Evolutionary conservation across 208 protist species (phyloP).

Genomic region (Porcisia hertigi): DNA sequence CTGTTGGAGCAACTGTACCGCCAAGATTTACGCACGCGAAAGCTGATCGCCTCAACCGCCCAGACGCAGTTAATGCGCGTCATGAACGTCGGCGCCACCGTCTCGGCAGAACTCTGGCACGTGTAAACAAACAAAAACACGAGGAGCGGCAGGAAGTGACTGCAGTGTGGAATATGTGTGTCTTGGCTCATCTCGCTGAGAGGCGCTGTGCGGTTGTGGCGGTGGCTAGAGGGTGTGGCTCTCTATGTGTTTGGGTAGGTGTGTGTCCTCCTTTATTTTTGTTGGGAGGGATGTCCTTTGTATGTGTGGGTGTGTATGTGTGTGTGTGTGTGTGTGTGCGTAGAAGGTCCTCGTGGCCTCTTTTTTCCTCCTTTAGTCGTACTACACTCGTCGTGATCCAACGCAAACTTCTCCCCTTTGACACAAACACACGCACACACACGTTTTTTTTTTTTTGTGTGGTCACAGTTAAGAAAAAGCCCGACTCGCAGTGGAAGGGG

Average conservation of each 20-base stretch:
- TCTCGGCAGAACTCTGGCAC: conserved; percentile 47
- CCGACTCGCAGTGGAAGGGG: no score
- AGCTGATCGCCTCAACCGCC: conserved; percentile 55
- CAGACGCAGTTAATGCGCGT: conserved; percentile 79
- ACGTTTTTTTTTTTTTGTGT: no score
- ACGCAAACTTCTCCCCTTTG: no score
- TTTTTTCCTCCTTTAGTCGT: background rate
- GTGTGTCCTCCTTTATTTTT: background rate
- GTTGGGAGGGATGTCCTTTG: no score
- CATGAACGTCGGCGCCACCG: conserved; percentile 57
- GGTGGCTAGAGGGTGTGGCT: background rate
- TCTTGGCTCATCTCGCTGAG: background rate
- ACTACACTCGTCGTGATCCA: background rate
- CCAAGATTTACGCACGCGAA: conserved; percentile 63
- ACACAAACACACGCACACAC: no score
- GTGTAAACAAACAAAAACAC: conserved; percentile 22
- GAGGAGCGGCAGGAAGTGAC: background rate
- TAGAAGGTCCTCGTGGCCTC: no score
- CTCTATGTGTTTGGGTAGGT: background rate
- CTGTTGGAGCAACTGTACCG: conserved; percentile 56
- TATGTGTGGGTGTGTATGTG: background rate
- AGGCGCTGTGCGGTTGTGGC: background rate
- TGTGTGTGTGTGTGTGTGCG: background rate
- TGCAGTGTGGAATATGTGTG: background rate
- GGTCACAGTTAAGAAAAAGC: no score